These are phyloP conservation scores for Cercospora sojina DNA, from an alignment of 2,329 filamentous ascomycete species.

Conservation along the genomic window DNA sequence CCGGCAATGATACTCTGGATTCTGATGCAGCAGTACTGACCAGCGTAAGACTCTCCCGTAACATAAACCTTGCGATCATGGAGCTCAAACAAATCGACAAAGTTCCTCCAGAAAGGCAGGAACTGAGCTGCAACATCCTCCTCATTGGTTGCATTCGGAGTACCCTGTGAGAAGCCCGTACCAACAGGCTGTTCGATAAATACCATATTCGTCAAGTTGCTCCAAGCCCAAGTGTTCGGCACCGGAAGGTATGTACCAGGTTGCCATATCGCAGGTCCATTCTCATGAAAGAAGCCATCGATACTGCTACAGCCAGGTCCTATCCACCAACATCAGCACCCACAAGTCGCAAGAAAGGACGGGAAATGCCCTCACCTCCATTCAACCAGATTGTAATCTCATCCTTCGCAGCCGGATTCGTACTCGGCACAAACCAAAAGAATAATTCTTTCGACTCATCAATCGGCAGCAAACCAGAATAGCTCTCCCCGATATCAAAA, in stretches of 20 bases:
- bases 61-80: constrained; percentile 49
- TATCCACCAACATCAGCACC: constrained; percentile 19
- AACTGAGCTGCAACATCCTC: constrained; percentile 46
- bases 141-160: constrained; percentile 44
- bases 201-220: constrained; percentile 71
- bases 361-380: not conserved
- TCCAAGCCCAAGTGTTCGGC: constrained; percentile 48
- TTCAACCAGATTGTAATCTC: constrained; percentile 37
- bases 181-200: constrained; percentile 60
- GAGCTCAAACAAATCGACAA: constrained; percentile 51
- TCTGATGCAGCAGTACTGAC: not conserved
- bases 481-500: constrained; percentile 38
- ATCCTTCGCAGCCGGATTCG: constrained; percentile 45
- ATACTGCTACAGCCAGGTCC: constrained; percentile 28
- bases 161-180: constrained; percentile 47
- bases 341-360: constrained; percentile 31
- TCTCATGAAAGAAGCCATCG: constrained; percentile 24
- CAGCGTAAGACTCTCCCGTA: constrained; percentile 30
- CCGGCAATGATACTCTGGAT: not conserved
- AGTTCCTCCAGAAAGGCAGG: constrained; percentile 51
- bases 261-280: constrained; percentile 44
- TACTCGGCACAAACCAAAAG: constrained; percentile 52
- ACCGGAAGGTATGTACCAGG: constrained; percentile 42
- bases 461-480: constrained; percentile 35
- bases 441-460: constrained; percentile 39